Conservation (phyloP, 2,329 filamentous ascomycete species). For the Teratosphaeria zuluensis region DNA sequence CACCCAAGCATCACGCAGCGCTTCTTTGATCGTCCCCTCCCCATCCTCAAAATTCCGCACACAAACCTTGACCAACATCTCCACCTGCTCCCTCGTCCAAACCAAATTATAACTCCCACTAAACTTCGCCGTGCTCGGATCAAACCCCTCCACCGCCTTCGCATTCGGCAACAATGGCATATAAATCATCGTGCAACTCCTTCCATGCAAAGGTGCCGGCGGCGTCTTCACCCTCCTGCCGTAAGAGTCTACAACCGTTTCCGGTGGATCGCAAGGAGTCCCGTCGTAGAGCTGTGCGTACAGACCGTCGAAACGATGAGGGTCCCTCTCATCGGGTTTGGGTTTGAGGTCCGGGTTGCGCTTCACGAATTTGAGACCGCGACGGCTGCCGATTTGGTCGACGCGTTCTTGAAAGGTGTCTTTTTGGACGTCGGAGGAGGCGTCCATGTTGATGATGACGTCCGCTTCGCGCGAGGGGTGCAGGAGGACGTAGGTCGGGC, state of each 20-base stretch:
- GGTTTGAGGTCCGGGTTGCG: conserved; percentile 16
- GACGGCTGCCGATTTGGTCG: conserved; percentile 24
- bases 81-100: conserved; percentile 26
- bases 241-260: conserved; percentile 22
- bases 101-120: conserved; percentile 24
- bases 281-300: conserved; percentile 25
- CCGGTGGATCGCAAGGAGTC: conserved; percentile 11
- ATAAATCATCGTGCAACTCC: conserved; percentile 24
- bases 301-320: conserved; percentile 20
- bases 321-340: conserved; percentile 12
- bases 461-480: conserved; percentile 20
- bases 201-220: conserved; percentile 14
- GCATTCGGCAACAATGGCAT: conserved; percentile 25
- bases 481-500: conserved; percentile 22
- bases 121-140: conserved; percentile 25
- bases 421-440: conserved; percentile 24
- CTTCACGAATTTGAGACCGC: conserved; percentile 24
- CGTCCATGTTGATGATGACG: conserved; percentile 27
- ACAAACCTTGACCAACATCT: conserved; percentile 23
- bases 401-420: conserved; percentile 25
- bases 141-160: conserved; percentile 22
- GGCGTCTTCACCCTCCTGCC: conserved; percentile 20
- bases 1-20: conserved; percentile 15
- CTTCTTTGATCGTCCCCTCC: conserved; percentile 16
- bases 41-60: conserved; percentile 19